Evolutionary conservation across 78 protist genomes (phyloP).

Genomic region (Chrysochromulina tobinii): DNA sequence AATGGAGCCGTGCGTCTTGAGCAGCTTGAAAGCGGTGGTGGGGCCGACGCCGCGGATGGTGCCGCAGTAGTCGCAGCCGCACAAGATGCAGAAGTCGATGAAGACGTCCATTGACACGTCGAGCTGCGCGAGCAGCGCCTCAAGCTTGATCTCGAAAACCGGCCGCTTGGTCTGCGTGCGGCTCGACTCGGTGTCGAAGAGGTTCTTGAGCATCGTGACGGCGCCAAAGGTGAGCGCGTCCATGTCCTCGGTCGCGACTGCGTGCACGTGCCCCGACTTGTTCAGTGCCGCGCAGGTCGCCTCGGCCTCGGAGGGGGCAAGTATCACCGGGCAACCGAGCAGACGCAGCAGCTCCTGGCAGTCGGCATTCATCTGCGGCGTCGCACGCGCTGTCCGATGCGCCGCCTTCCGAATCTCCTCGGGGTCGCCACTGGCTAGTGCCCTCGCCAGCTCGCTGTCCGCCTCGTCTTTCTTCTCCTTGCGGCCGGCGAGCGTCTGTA

Average conservation of each 20-base stretch:
- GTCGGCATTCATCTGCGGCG: constrained; percentile 87
- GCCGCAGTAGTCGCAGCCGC: constrained; percentile 94
- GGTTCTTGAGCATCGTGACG: constrained; percentile 70
- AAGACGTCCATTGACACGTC: not conserved
- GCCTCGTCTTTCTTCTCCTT: no score
- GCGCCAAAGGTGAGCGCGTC: constrained; percentile 95
- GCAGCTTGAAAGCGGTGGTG: not conserved
- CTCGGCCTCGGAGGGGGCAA: constrained; percentile 98
- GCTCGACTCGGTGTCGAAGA: constrained; percentile 50
- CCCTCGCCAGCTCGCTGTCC: no score
- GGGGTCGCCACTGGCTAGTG: not conserved
- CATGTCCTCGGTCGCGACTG: constrained; percentile 96
- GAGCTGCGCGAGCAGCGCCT: not conserved
- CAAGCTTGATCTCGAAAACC: constrained; percentile 75
- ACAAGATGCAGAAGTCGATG: constrained; percentile 47
- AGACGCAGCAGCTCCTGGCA: constrained; percentile 77
- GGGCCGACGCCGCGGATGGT: constrained; percentile 63
- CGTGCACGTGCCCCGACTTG: constrained; percentile 55
- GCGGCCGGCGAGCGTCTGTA: no score
- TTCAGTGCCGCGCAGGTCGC: constrained; percentile 95
- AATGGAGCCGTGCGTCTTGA: not conserved
- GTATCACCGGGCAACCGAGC: constrained; percentile 95
- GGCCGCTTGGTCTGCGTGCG: constrained; percentile 82
- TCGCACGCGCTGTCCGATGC: constrained; percentile 73
- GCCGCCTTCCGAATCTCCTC: constrained; percentile 9